Evolutionary conservation across 495 filamentous ascomycete genomes (phyloP).

Genomic region (Penicillium verhagenii): DNA sequence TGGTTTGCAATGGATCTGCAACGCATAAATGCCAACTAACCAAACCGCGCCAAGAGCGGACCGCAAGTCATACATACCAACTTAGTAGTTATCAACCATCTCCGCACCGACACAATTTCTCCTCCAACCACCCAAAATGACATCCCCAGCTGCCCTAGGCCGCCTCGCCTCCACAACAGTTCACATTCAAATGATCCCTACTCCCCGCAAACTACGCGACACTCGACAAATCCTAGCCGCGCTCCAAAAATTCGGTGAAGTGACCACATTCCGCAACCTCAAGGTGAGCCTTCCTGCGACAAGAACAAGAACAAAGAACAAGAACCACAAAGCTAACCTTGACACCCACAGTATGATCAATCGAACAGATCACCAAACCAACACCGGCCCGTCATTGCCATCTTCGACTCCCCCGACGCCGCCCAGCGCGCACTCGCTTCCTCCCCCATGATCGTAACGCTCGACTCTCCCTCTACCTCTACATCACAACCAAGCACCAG

Average conservation of each 20-base stretch:
- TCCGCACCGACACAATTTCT: slow-evolving; percentile 9
- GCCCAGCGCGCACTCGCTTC: slow-evolving; percentile 34
- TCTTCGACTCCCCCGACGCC: slow-evolving; percentile 36
- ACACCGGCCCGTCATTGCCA: slow-evolving; percentile 25
- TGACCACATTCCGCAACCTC: slow-evolving; percentile 72
- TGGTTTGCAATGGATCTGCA: too few relatives aligned
- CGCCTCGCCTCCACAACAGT: slow-evolving; percentile 40
- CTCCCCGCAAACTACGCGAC: slow-evolving; percentile 64
- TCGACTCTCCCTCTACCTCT: slow-evolving; percentile 2
- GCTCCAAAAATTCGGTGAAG: slow-evolving; percentile 72
- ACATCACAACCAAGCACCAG: not conserved
- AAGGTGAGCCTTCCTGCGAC: slow-evolving; percentile 45
- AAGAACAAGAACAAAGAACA: not conserved
- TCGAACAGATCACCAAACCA: slow-evolving; percentile 11
- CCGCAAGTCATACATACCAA: slow-evolving; percentile 2
- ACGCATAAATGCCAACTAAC: not conserved
- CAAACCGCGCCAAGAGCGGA: slow-evolving; percentile 12
- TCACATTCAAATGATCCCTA: slow-evolving; percentile 63
- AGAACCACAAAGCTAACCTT: not conserved
- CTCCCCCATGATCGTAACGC: slow-evolving; percentile 31
- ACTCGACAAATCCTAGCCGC: slow-evolving; percentile 68
- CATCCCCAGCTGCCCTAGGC: not conserved
- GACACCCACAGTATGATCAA: slow-evolving; percentile 14
- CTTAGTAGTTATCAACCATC: too few relatives aligned
- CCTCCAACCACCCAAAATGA: slow-evolving; percentile 10